Conservation (phyloP, 495 filamentous ascomycete species). For the Pseudomonodictys pantanalensis region DNA sequence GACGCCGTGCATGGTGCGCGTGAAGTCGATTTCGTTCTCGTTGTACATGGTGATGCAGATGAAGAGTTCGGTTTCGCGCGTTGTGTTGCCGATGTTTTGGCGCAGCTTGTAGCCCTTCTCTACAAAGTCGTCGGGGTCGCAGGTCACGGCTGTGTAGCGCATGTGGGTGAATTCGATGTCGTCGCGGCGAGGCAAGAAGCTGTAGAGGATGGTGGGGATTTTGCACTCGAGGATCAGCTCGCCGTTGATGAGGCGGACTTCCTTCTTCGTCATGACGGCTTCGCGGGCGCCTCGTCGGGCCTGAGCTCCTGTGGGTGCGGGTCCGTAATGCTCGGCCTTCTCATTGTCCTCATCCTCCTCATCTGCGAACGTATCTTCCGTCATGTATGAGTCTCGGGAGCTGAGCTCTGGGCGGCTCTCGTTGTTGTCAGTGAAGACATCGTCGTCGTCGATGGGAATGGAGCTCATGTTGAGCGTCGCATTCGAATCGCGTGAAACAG, state of each 20-base stretch:
- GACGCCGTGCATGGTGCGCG: slow-evolving; percentile 96
- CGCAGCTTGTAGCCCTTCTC: slow-evolving; percentile 85
- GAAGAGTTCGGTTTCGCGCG: slow-evolving; percentile 94
- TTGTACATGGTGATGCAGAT: slow-evolving; percentile 99
- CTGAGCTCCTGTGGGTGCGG: slow-evolving; percentile 81
- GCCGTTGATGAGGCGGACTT: slow-evolving; percentile 93
- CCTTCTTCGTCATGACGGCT: slow-evolving; percentile 87
- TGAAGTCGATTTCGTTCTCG: slow-evolving; percentile 94
- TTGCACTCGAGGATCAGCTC: slow-evolving; percentile 98
- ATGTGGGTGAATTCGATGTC: slow-evolving; percentile 98
- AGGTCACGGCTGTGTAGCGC: slow-evolving; percentile 99
- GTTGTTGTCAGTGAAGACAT: slow-evolving; percentile 61
- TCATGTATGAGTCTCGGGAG: slow-evolving; percentile 62
- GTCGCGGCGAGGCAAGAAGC: slow-evolving; percentile 86
- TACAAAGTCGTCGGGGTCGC: slow-evolving; percentile 94
- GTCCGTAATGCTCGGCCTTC: slow-evolving; percentile 66
- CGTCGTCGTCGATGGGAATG: slow-evolving; percentile 65
- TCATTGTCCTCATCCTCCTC: slow-evolving; percentile 49
- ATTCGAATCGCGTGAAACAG: slow-evolving; percentile 46
- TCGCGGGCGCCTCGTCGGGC: slow-evolving; percentile 75
- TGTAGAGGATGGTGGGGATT: slow-evolving; percentile 95
- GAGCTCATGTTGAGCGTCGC: slow-evolving; percentile 47
- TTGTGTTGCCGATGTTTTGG: slow-evolving; percentile 85
- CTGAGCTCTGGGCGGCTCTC: slow-evolving; percentile 49
- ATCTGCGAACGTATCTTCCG: slow-evolving; percentile 63